Conservation (phyloP, 2,329 filamentous ascomycete genomes). For the Amauroascus verrucosus region DNA sequence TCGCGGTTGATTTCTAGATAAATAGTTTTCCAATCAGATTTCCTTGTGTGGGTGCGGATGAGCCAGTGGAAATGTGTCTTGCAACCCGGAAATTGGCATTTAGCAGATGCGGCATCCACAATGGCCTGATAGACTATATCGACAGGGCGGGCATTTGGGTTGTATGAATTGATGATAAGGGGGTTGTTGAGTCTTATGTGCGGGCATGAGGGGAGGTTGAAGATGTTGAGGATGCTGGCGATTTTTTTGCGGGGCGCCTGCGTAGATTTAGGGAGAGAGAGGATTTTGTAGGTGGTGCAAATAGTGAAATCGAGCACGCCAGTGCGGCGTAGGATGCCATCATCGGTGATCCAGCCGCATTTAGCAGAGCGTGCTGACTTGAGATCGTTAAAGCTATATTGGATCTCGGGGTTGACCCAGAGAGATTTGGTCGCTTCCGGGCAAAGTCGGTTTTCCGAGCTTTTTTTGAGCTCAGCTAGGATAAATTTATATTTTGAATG, state of each 20-base stretch:
- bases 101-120: conserved; percentile 1
- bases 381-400: conserved; percentile 11
- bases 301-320: neutral
- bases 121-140: neutral
- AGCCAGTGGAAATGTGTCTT: conserved; percentile 11
- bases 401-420: conserved; percentile 10
- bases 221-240: conserved; percentile 9
- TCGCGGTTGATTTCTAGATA: conserved; percentile 12
- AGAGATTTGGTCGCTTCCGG: conserved; percentile 1
- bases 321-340: neutral
- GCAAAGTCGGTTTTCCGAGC: conserved; percentile 5
- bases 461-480: neutral
- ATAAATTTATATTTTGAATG: conserved; percentile 9
- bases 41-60: neutral
- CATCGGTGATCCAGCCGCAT: neutral
- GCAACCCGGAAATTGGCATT: conserved; percentile 12
- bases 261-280: conserved; percentile 10
- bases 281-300: conserved; percentile 9
- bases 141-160: neutral
- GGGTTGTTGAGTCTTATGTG: conserved; percentile 11
- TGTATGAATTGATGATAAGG: conserved; percentile 7
- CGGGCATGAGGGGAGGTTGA: conserved; percentile 14
- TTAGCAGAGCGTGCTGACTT: neutral
- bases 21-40: conserved; percentile 10
- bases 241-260: conserved; percentile 9